Evolutionary conservation across 2,329 filamentous ascomycete species (phyloP), one percentile per base, ranked within the genome.

Genomic region (Cladosporium halotolerans): DNA sequence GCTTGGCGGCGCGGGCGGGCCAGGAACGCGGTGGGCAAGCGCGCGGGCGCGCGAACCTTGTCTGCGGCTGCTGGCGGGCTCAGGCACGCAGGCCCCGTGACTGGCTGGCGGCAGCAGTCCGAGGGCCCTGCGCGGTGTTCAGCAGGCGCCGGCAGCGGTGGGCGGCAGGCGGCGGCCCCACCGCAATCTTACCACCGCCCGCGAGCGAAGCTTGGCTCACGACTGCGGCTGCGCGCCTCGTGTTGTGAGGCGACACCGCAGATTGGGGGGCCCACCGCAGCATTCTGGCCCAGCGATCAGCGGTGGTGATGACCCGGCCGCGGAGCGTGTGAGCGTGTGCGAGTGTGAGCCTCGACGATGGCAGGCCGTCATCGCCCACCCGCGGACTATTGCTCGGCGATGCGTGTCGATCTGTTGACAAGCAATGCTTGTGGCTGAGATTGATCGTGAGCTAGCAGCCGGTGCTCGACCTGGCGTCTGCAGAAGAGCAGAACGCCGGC

Each of bases 11-110:
- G 13, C 36, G 13, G n/a, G 8, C 14, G 18, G 14, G 32, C 33
- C 40, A 38, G 32, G 28, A 51, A 44, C 40, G 23, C 18, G 40
- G 23, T 18, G 13, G 14, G 13, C 23, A 23, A 14, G 11, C 48
- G 47, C 47, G 23, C 16, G 34, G 47, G 38, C 39, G 38, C 19
- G 36, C 48, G 28, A 51, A 51, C 48, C 48, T 43, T 44, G 48
- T 36, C 16, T 31, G 6, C 32, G 13, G 13, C 10, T 16, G 16
- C 41, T 9, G 31, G 16, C 9, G 9, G 8, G n/a, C 31, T 32
- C 40, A 51, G 40, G 48, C 28, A 44, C 48, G 9, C 33, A 40
- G 13, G 10, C n/a, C 13, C 31, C 16, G 48, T 51, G 48, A 40
- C 44, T 51, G 48, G 48, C 31, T 34, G 48, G 11, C 4, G 14